Evolutionary conservation across 805 yeast species (phyloP).

Genomic region (Cyberlindnera galapagoensis): DNA sequence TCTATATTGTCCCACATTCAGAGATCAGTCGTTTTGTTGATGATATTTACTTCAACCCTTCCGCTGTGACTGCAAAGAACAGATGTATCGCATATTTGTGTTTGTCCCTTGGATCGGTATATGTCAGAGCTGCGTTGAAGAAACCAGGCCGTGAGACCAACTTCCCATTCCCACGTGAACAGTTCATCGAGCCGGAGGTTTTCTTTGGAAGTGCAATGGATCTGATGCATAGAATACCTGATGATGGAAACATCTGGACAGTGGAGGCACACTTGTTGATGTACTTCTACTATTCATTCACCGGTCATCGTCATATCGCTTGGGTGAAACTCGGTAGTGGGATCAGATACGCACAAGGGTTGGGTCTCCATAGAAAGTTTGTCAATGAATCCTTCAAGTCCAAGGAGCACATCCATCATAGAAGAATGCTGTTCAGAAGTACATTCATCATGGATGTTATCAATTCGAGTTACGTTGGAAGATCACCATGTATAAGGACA

Average conservation of each 20-base stretch:
- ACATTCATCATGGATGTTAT: slow-evolving; percentile 30
- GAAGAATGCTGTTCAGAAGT: slow-evolving; percentile 31
- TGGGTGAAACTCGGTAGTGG: slow-evolving; percentile 39
- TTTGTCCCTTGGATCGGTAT: slow-evolving; percentile 36
- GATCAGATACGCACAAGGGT: slow-evolving; percentile 35
- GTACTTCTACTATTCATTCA: slow-evolving; percentile 34
- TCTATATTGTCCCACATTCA: slow-evolving; percentile 33
- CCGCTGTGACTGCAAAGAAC: slow-evolving; percentile 21
- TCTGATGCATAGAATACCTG: slow-evolving; percentile 27
- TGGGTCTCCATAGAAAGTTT: slow-evolving; percentile 34
- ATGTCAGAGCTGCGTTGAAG: slow-evolving; percentile 28
- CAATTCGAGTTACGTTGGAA: slow-evolving; percentile 30
- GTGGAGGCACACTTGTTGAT: slow-evolving; percentile 34
- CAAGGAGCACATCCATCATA: slow-evolving; percentile 19
- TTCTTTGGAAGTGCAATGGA: slow-evolving; percentile 32
- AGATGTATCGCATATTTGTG: slow-evolving; percentile 33
- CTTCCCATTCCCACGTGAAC: slow-evolving; percentile 19
- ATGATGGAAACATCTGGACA: slow-evolving; percentile 36
- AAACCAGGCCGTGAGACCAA: no score
- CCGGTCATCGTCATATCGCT: slow-evolving; percentile 34
- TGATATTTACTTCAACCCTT: slow-evolving; percentile 27
- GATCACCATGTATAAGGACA: slow-evolving; percentile 31
- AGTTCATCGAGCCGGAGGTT: slow-evolving; percentile 24
- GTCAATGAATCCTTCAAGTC: slow-evolving; percentile 33
- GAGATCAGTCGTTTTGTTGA: slow-evolving; percentile 26